Evolutionary conservation across 1,284 basidiomycete species (phyloP), one percentile per base, ranked within the genome.

Genomic region (Phlebopus sp.): DNA sequence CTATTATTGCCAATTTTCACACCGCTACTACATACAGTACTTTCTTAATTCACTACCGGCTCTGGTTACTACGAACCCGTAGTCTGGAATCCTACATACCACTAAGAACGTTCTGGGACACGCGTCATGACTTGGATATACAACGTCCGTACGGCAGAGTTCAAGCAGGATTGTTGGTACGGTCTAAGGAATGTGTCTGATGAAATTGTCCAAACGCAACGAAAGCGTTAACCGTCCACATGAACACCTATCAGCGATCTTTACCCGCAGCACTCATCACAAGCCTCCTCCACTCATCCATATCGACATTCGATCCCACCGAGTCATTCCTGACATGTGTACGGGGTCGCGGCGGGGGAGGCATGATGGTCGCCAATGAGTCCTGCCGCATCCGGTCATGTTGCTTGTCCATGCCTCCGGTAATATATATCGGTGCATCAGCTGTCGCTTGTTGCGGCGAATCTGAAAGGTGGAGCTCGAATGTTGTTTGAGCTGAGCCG

Each of bases 201-300:
- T 29, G 9, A 29, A 2, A 29, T 6, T 29, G 27, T 29, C 27
- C 27, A 29, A 29, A 29, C 27, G 10, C n/a, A n/a, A 23, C 21
- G 21, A 23, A 23, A 23, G 21, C 6, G 6, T 23, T 6, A 23
- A 23, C 21, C 6, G 27, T 29, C 8, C 27, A 29, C 8, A 25
- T 8, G 5, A 25, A 4, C 8, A 4, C 25, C 8, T 8, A 29
- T 29, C 27, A 29, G 2, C 27, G 27, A 15, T 39, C 40, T 31
- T 47, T 47, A 10, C 52, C 52, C 18, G 52, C 52, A 30, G 52
- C 52, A 30, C 11, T 42, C 27, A 53, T 29, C n/a, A 53, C 52
- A 29, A 53, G 52, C 31, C 30, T 53, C 36, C 34, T 47, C 52
- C 52, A 53, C 38, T 45, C 50, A 14, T 53, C 23, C 38, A 48